A percentile compares a stretch with the other conserved stretches of the same genome.
phyloP scores from a whole-genome alignment of 768 basidiomycete species.

The Leccinum boreale region DNA sequence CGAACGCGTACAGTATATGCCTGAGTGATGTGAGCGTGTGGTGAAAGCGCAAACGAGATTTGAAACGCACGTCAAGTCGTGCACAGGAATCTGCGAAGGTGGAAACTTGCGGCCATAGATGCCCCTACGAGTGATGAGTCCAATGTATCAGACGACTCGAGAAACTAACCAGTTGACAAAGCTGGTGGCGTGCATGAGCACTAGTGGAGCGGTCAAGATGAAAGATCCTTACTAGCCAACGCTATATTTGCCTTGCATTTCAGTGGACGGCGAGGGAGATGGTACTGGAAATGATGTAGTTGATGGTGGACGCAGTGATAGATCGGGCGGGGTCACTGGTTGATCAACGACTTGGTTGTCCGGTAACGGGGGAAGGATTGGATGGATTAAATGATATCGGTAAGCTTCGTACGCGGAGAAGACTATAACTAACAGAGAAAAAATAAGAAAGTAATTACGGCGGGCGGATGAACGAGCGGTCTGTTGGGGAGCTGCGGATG shows the following conservation, averaged over 20 bases:
- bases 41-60: neutral
- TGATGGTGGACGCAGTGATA: constrained; percentile 6
- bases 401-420: constrained; percentile 43
- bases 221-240: constrained; percentile 71
- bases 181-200: constrained; percentile 34
- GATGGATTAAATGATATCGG: constrained; percentile 33
- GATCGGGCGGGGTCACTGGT: constrained; percentile 5
- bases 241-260: constrained; percentile 59
- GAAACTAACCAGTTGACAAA: constrained; percentile 70
- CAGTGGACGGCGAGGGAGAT: constrained; percentile 31
- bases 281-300: constrained; percentile 5
- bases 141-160: neutral
- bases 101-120: constrained; percentile 94
- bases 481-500: constrained; percentile 18
- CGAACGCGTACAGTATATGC: constrained; percentile 92
- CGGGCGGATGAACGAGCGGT: constrained; percentile 25
- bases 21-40: constrained; percentile 34
- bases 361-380: constrained; percentile 1
- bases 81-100: constrained; percentile 75
- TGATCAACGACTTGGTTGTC: constrained; percentile 17
- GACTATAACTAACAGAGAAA: constrained; percentile 34
- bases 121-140: constrained; percentile 53
- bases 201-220: constrained; percentile 4
- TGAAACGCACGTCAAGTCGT: constrained; percentile 76
- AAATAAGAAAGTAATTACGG: constrained; percentile 35